These are phyloP conservation scores for Apiospora aurea DNA, from an alignment of 2,329 filamentous ascomycete species.

Conservation along the genomic window DNA sequence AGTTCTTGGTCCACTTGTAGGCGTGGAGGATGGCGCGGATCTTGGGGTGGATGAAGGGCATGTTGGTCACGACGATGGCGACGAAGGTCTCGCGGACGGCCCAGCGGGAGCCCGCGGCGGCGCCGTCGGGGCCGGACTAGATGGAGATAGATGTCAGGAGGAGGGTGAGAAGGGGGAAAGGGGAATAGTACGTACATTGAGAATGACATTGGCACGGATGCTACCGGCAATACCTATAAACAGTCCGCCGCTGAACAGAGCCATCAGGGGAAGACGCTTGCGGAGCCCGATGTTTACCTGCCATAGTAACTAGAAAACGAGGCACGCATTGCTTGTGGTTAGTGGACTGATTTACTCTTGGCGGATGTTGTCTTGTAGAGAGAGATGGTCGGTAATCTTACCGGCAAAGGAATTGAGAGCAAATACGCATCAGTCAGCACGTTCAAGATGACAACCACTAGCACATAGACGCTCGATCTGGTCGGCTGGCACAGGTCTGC, in stretches of 20 bases:
- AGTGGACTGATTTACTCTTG: background rate
- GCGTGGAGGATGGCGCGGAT: conserved; percentile 29
- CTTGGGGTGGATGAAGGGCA: conserved; percentile 36
- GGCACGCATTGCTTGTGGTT: background rate
- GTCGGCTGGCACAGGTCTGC: conserved; percentile 51
- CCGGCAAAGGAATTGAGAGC: conserved; percentile 54
- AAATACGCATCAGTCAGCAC: conserved; percentile 54
- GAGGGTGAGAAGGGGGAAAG: background rate
- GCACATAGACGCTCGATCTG: conserved; percentile 50
- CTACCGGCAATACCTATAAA: conserved; percentile 57
- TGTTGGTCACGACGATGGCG: conserved; percentile 46
- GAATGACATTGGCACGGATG: conserved; percentile 53
- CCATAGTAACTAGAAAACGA: conserved; percentile 50
- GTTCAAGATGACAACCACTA: conserved; percentile 51
- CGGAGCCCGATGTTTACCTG: conserved; percentile 49
- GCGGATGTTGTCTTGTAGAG: background rate
- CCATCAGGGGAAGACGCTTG: conserved; percentile 50
- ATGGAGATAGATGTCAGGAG: background rate
- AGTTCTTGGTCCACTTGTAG: conserved; percentile 16
- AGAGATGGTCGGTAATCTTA: conserved; percentile 32
- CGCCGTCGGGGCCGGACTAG: conserved; percentile 33
- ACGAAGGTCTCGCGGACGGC: conserved; percentile 49
- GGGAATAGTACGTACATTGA: conserved; percentile 38
- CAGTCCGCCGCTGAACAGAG: conserved; percentile 55
- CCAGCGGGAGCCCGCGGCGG: conserved; percentile 38